A percentile compares a stretch with the other conserved stretches of the same genome.
Evolutionary conservation across 345 rosid species (phyloP).

Genomic region (Gossypium herbaceum): DNA sequence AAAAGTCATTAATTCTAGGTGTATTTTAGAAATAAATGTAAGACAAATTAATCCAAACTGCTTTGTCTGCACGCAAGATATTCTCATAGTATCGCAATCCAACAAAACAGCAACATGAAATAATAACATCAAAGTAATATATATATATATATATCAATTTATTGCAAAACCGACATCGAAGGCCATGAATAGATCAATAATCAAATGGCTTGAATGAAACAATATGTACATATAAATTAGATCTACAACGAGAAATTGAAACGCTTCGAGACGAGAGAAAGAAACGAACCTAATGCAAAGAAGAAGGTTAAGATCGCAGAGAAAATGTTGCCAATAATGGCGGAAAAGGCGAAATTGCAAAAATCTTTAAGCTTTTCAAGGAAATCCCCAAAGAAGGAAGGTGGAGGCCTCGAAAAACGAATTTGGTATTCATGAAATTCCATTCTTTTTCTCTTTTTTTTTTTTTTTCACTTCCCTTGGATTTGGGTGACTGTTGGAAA

Average conservation of each 20-base stretch:
- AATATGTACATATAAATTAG: constrained; percentile 13
- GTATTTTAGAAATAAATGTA: neutral
- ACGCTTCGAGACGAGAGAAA: neutral
- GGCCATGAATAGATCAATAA: constrained; percentile 16
- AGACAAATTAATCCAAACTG: neutral
- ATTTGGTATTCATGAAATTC: constrained; percentile 57
- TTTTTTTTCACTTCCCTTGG: neutral
- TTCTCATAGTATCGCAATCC: constrained; percentile 1
- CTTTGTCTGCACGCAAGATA: constrained; percentile 10
- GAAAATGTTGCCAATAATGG: constrained; percentile 74
- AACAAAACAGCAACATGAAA: neutral
- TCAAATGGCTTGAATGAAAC: constrained; percentile 10
- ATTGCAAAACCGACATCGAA: constrained; percentile 9
- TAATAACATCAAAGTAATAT: neutral
- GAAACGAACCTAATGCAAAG: constrained; percentile 82
- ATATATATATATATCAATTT: neutral
- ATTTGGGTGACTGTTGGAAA: neutral
- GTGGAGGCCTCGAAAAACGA: constrained; percentile 41
- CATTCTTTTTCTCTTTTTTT: constrained; percentile 17
- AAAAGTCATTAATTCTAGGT: neutral
- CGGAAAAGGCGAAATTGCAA: constrained; percentile 65
- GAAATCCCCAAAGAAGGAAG: constrained; percentile 43
- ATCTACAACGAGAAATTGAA: constrained; percentile 6
- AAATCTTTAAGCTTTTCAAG: constrained; percentile 58
- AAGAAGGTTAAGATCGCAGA: constrained; percentile 94